Percentiles rank a stretch among this genome's conserved stretches.
These are phyloP conservation scores for Pulveroboletus sp. DNA, from an alignment of 768 basidiomycete species.

Conservation along the genomic window DNA sequence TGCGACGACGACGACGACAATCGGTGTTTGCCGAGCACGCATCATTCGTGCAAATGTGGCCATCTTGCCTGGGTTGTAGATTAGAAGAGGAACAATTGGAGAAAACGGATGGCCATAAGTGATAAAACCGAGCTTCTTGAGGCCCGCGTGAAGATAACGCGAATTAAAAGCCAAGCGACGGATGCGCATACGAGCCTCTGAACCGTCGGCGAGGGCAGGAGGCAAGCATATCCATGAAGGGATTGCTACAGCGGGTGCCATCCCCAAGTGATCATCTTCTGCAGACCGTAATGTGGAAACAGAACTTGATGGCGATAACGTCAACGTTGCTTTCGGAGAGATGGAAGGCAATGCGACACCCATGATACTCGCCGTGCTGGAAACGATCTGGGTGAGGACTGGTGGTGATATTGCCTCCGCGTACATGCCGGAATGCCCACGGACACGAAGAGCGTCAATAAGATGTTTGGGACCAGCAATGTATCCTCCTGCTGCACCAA, in stretches of 20 bases:
- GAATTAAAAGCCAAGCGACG: slow-evolving; percentile 92
- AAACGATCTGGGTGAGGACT: slow-evolving; percentile 84
- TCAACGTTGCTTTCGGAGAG: slow-evolving; percentile 20
- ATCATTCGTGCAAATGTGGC: slow-evolving; percentile 86
- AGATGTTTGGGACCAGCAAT: slow-evolving; percentile 79
- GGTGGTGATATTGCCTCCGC: slow-evolving; percentile 89
- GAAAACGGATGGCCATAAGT: slow-evolving; percentile 88
- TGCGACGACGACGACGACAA: slow-evolving; percentile 84
- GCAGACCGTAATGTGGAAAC: slow-evolving; percentile 24
- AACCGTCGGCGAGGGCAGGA: slow-evolving; percentile 66
- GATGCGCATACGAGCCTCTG: slow-evolving; percentile 78
- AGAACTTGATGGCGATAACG: slow-evolving; percentile 31
- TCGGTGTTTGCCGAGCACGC: slow-evolving; percentile 67
- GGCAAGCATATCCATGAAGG: slow-evolving; percentile 81
- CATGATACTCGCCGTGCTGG: slow-evolving; percentile 97
- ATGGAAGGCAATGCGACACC: slow-evolving; percentile 50
- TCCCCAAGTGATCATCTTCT: slow-evolving; percentile 62
- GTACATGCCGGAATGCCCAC: slow-evolving; percentile 78
- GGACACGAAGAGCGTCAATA: slow-evolving; percentile 76
- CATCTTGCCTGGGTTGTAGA: slow-evolving; percentile 96
- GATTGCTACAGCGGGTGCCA: slow-evolving; percentile 56
- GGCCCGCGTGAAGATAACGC: slow-evolving; percentile 81
- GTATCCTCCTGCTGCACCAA: slow-evolving; percentile 93
- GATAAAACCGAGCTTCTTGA: slow-evolving; percentile 93
- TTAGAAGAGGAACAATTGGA: slow-evolving; percentile 87